phyloP scores from a whole-genome alignment of 208 protist genomes.

The Trypanosoma scelopori region DNA sequence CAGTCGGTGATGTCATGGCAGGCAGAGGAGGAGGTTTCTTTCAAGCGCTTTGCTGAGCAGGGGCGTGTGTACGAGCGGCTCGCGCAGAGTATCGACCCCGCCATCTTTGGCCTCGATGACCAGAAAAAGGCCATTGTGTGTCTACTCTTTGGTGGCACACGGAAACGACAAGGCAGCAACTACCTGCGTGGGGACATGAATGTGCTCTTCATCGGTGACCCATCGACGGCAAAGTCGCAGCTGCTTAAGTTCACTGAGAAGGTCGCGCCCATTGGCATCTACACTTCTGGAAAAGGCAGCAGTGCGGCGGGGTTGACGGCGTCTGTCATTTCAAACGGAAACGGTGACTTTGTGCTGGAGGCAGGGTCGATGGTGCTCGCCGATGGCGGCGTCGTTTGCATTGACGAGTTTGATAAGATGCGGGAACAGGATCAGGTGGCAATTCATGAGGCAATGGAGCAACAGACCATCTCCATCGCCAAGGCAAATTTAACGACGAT shows the following conservation, averaged over 20 bases:
- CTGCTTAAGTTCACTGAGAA: conserved; percentile 98
- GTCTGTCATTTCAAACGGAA: conserved; percentile 90
- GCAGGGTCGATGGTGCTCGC: conserved; percentile 99
- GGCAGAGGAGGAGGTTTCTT: conserved; percentile 85
- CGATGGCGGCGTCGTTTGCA: conserved; percentile 99
- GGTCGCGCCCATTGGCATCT: conserved; percentile 97
- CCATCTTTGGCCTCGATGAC: conserved; percentile 98
- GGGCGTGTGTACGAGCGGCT: conserved; percentile 94
- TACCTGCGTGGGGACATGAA: conserved; percentile 99
- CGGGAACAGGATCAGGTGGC: conserved; percentile 97
- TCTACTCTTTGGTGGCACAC: conserved; percentile 98
- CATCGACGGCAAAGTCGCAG: conserved; percentile 99
- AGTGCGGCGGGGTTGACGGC: conserved; percentile 98
- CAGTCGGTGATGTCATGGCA: conserved; percentile 80
- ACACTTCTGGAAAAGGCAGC: conserved; percentile 99
- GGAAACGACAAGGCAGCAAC: conserved; percentile 97
- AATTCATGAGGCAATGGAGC: conserved; percentile 99
- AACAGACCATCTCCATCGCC: conserved; percentile 99
- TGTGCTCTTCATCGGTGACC: conserved; percentile 99
- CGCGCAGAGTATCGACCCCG: conserved; percentile 95
- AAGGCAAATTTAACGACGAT: conserved; percentile 99
- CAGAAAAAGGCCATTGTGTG: conserved; percentile 96
- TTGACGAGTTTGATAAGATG: conserved; percentile 99
- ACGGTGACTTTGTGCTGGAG: conserved; percentile 98
- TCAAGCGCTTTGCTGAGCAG: conserved; percentile 86